Evolutionary conservation across 768 basidiomycete genomes (phyloP), one percentile per base, ranked within the genome.

Genomic region (Mycena leptocephala): DNA sequence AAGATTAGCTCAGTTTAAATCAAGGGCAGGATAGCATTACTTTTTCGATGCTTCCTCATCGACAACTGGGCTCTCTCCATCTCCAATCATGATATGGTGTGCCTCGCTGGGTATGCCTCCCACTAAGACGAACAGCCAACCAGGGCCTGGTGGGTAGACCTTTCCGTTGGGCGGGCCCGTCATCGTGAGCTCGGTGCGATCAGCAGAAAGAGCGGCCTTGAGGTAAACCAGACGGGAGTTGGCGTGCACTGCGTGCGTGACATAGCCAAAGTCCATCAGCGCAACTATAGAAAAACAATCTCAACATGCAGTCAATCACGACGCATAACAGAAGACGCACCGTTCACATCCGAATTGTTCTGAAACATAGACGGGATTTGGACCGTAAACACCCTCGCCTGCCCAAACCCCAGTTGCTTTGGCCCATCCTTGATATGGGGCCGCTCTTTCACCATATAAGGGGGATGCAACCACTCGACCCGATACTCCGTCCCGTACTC

Each of bases 401-500:
- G 79, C 74, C 88, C 87, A 82, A 91, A 92, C 8, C 82, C 80
- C 20, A 95, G 79, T 41, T 79, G 82, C 35, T 81, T 79, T 1
- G 89, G 83, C 16, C 79, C 74, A 24, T 75, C 79, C 6, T 81
- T 55, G 39, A 94, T 87, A 61, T 84, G 81, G 7, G 95, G 97
- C 39, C 96, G 89, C 16, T 88, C 81, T 78, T 84, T 84, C 30
- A 84, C 82, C 92, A 95, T 92, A 81, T 98, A 99, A 32, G 95
- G 94, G 0, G 98, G 97, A 67, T 89, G 89, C 77, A 98, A 88
- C 90, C 94, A 93, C 82, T 98, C 97, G 37, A 96, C 94, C 63
- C 96, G 89, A 82, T 97, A 98, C 83, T 98, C 96, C 22, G 96
- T 96, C 35, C 93, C 92, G 81, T 95, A 97, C 81, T 87, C 86